Evolutionary conservation across 2,329 filamentous ascomycete genomes (phyloP).

Genomic region (Sclerotinia trifoliorum): DNA sequence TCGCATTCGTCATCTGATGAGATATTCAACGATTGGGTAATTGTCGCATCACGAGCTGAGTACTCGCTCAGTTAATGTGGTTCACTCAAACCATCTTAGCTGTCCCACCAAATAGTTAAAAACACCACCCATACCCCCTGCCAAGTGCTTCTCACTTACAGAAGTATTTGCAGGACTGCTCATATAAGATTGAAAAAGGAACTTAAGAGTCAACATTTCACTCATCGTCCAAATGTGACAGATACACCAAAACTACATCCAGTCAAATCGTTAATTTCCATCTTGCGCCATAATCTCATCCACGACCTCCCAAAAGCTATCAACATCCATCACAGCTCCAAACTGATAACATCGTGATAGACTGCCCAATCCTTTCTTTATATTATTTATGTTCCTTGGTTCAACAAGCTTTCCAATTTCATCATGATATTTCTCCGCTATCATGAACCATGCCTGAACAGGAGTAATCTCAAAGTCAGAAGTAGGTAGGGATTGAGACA

Average conservation of each 20-base stretch:
- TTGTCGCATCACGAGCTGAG: background rate
- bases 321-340: slow-evolving; percentile 36
- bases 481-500: slow-evolving; percentile 30
- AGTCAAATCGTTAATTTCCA: background rate
- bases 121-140: background rate
- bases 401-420: slow-evolving; percentile 21
- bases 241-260: background rate
- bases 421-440: slow-evolving; percentile 26
- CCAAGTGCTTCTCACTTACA: too few relatives aligned
- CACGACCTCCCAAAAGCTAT: slow-evolving; percentile 33
- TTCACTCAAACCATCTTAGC: background rate
- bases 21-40: background rate
- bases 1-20: background rate
- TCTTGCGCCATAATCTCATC: slow-evolving; percentile 22
- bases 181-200: background rate
- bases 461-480: slow-evolving; percentile 37
- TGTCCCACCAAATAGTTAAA: background rate
- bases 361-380: slow-evolving; percentile 30
- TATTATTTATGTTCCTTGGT: slow-evolving; percentile 19
- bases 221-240: background rate
- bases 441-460: slow-evolving; percentile 38
- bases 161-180: too few relatives aligned
- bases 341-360: slow-evolving; percentile 35
- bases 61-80: too few relatives aligned
- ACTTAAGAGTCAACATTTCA: too few relatives aligned